Percentiles rank a stretch among this genome's conserved stretches.
Conservation (phyloP, 768 basidiomycete genomes). For the Piloderma croceum region DNA sequence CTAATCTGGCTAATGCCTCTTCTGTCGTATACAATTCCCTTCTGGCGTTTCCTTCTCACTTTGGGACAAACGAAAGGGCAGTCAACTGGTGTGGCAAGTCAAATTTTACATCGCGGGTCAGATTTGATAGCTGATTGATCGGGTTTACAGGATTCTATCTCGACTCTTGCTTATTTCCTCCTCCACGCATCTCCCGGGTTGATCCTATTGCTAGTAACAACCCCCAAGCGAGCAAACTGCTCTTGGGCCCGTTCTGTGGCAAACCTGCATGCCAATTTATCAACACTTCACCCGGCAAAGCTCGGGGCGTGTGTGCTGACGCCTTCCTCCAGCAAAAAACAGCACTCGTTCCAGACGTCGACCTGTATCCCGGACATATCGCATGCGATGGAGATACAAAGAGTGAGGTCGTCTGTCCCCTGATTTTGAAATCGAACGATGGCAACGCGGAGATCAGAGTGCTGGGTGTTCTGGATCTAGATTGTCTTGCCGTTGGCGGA, state of each 20-base stretch:
- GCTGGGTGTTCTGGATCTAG: constrained; percentile 76
- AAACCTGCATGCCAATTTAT: constrained; percentile 90
- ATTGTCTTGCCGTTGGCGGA: constrained; percentile 65
- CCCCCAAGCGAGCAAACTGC: constrained; percentile 28
- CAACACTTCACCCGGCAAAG: constrained; percentile 41
- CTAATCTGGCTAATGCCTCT: constrained; percentile 83
- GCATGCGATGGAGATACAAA: constrained; percentile 89
- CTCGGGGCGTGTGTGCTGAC: constrained; percentile 82
- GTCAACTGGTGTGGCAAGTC: constrained; percentile 95
- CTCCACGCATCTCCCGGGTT: constrained; percentile 24
- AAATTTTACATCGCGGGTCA: neutral
- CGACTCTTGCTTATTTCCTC: constrained; percentile 56
- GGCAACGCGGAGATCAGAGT: constrained; percentile 22
- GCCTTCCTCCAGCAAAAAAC: constrained; percentile 55
- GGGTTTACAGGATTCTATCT: constrained; percentile 76
- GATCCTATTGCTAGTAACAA: constrained; percentile 6
- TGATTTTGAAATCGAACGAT: constrained; percentile 37
- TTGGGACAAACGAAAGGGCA: constrained; percentile 55
- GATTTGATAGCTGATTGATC: constrained; percentile 16
- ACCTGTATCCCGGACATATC: constrained; percentile 85
- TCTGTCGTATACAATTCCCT: constrained; percentile 77
- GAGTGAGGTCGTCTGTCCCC: constrained; percentile 85
- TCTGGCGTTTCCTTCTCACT: constrained; percentile 57
- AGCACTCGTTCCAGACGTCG: constrained; percentile 71
- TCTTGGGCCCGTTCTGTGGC: constrained; percentile 84